Conservation (phyloP, 768 basidiomycete species). For the Russula brevipes region DNA sequence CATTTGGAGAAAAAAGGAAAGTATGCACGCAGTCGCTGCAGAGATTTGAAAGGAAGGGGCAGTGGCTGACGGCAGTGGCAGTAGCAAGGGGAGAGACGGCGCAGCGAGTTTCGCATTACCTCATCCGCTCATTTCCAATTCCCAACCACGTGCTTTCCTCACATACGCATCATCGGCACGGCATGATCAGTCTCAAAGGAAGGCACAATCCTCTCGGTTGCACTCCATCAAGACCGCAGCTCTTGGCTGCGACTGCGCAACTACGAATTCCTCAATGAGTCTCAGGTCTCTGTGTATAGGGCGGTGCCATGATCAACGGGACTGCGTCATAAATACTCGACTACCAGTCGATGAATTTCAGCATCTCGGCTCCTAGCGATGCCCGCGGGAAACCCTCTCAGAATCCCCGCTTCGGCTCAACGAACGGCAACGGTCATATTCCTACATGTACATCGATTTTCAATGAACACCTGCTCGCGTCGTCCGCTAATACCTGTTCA, state of each 20-base stretch:
- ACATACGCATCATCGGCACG: neutral
- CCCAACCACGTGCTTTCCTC: conserved; percentile 6
- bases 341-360: neutral
- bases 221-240: neutral
- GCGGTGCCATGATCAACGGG: neutral
- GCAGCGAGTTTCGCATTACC: neutral
- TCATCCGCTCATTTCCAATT: neutral
- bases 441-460: conserved; percentile 27
- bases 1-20: conserved; percentile 40
- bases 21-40: conserved; percentile 6
- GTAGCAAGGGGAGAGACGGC: neutral
- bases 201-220: neutral
- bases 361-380: neutral
- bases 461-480: neutral
- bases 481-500: conserved; percentile 17
- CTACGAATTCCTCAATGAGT: neutral
- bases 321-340: neutral
- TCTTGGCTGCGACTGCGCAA: conserved; percentile 7
- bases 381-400: conserved; percentile 1
- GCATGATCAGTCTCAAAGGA: neutral
- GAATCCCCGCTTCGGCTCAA: conserved; percentile 19
- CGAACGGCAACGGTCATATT: conserved; percentile 32
- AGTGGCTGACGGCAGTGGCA: conserved; percentile 11
- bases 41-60: conserved; percentile 17
- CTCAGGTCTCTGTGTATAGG: neutral